Evolutionary conservation across 768 basidiomycete species (phyloP).

Genomic region (Cytidiella melzeri): DNA sequence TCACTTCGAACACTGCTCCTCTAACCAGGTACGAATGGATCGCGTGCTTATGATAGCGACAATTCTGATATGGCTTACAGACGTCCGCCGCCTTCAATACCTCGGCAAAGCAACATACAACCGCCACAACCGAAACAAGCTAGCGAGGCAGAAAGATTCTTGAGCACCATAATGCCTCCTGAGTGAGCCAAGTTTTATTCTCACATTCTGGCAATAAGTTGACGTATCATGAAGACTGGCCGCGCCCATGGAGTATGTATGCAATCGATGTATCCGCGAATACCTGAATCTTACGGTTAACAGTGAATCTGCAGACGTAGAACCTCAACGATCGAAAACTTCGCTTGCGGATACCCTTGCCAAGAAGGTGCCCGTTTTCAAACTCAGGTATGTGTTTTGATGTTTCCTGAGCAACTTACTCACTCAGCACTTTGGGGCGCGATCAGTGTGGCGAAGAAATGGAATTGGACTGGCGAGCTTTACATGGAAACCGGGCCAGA

Average conservation of each 20-base stretch:
- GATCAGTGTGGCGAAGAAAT: constrained; percentile 50
- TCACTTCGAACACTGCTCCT: neutral
- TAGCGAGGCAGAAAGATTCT: constrained; percentile 30
- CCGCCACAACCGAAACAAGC: constrained; percentile 10
- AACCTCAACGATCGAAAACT: too few relatives aligned
- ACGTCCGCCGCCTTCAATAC: neutral
- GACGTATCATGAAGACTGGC: constrained; percentile 18
- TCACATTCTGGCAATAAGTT: neutral
- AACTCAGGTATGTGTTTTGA: constrained; percentile 8
- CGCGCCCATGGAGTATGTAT: constrained; percentile 21
- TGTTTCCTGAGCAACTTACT: neutral
- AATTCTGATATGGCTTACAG: neutral
- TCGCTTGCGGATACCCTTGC: neutral
- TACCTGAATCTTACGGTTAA: neutral
- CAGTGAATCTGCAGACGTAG: constrained; percentile 4
- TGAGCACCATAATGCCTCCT: constrained; percentile 34
- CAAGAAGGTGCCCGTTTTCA: neutral
- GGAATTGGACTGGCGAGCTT: constrained; percentile 60
- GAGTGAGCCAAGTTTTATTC: constrained; percentile 25
- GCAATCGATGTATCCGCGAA: neutral
- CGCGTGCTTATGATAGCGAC: neutral
- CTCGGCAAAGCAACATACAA: neutral
- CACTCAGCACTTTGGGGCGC: too few relatives aligned
- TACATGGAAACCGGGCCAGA: constrained; percentile 33
- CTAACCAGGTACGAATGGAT: neutral